These are phyloP conservation scores for Pulveroboletus sp. DNA, from an alignment of 768 basidiomycete species.

Conservation along the genomic window DNA sequence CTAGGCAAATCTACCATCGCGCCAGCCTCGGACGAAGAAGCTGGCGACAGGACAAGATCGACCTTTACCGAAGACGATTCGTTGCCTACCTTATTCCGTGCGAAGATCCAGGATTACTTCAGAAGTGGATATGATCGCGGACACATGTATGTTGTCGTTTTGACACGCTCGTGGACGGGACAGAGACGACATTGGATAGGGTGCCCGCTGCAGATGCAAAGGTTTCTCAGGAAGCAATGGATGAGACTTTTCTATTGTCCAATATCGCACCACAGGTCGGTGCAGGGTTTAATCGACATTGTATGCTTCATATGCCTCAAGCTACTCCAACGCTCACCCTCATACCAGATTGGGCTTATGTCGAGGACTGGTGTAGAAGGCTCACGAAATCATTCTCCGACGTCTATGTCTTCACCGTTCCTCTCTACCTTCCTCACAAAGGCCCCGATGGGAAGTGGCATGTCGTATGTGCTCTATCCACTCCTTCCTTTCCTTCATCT, in stretches of 20 bases:
- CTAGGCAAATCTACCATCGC: slow-evolving; percentile 47
- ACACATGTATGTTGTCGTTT: slow-evolving; percentile 68
- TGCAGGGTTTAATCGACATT: slow-evolving; percentile 95
- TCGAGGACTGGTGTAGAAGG: slow-evolving; percentile 92
- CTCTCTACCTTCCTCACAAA: slow-evolving; percentile 86
- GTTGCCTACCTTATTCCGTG: slow-evolving; percentile 73
- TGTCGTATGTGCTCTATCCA: slow-evolving; percentile 56
- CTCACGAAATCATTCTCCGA: slow-evolving; percentile 86
- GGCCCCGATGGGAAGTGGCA: slow-evolving; percentile 92
- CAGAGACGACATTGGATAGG: slow-evolving; percentile 39
- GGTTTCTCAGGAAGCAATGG: slow-evolving; percentile 85
- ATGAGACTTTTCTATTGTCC: slow-evolving; percentile 91
- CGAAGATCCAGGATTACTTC: slow-evolving; percentile 85
- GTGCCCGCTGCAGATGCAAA: slow-evolving; percentile 97
- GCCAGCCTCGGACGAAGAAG: slow-evolving; percentile 33
- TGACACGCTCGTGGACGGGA: background rate
- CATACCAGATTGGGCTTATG: slow-evolving; percentile 84
- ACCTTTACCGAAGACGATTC: slow-evolving; percentile 79
- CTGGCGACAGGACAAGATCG: slow-evolving; percentile 70
- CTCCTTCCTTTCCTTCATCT: background rate
- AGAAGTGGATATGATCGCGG: slow-evolving; percentile 93
- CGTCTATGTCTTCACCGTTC: slow-evolving; percentile 96
- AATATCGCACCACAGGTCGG: slow-evolving; percentile 99
- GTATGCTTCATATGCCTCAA: slow-evolving; percentile 36
- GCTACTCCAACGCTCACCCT: background rate